These are phyloP conservation scores for Saturnispora halmiae DNA, from an alignment of 805 yeast species.

Conservation along the genomic window DNA sequence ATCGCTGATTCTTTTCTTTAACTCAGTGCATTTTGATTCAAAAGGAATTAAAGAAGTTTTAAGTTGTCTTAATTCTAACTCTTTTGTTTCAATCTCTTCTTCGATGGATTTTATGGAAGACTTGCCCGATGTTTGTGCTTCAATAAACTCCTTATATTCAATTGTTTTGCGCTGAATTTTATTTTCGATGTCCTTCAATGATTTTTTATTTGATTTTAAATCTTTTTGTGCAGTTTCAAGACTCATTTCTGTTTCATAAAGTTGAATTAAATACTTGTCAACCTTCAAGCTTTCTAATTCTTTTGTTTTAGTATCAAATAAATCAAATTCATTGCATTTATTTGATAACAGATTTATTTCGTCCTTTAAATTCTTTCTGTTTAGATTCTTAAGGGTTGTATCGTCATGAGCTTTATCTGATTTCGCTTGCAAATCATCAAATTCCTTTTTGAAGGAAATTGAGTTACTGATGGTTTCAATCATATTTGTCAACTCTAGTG, in stretches of 20 bases:
- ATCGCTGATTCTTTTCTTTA: slow-evolving; percentile 37
- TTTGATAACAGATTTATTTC: slow-evolving; percentile 73
- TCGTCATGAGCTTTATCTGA: slow-evolving; percentile 56
- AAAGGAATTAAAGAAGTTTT: slow-evolving; percentile 46
- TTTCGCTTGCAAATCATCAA: slow-evolving; percentile 53
- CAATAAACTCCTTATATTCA: slow-evolving; percentile 26
- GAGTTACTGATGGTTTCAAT: slow-evolving; percentile 85
- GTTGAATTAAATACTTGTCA: slow-evolving; percentile 48
- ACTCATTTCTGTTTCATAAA: slow-evolving; percentile 49
- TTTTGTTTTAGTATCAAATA: slow-evolving; percentile 46
- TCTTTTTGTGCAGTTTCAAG: slow-evolving; percentile 27
- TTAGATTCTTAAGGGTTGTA: slow-evolving; percentile 54
- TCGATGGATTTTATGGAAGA: slow-evolving; percentile 35
- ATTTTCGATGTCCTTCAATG: slow-evolving; percentile 23
- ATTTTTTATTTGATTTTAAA: slow-evolving; percentile 30
- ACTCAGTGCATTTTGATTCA: slow-evolving; percentile 44
- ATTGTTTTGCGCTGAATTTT: slow-evolving; percentile 20
- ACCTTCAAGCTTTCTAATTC: slow-evolving; percentile 42
- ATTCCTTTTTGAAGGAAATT: slow-evolving; percentile 53
- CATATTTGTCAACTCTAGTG: slow-evolving; percentile 61
- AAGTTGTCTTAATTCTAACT: slow-evolving; percentile 19
- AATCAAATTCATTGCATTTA: slow-evolving; percentile 63
- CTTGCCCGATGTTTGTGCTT: slow-evolving; percentile 40
- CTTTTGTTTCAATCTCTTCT: slow-evolving; percentile 35
- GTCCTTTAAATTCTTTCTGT: slow-evolving; percentile 57